phyloP scores from a whole-genome alignment of 108 stramenopile species.

The Schizochytrium sp. region DNA sequence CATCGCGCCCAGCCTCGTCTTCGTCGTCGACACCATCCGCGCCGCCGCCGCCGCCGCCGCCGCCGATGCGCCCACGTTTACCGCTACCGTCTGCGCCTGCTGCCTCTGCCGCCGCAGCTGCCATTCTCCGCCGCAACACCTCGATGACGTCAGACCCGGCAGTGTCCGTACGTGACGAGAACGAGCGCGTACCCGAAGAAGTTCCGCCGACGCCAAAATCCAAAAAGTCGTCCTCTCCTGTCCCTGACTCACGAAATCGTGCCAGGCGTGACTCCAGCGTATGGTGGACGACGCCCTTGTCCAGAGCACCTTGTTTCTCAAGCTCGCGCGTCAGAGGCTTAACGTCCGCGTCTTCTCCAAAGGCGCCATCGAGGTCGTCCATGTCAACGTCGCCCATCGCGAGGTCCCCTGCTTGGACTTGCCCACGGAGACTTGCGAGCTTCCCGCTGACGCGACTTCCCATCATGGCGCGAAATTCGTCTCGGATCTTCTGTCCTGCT shows the following conservation, averaged over 20 bases:
- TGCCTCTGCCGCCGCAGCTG: neutral
- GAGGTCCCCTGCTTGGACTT: neutral
- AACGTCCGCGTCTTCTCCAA: neutral
- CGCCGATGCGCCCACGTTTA: neutral
- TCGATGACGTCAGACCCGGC: neutral
- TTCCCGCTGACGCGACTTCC: neutral
- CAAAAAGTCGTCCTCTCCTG: neutral
- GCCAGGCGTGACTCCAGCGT: neutral
- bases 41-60: neutral
- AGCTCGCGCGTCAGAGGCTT: neutral
- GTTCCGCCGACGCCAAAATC: neutral
- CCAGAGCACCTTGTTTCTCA: neutral
- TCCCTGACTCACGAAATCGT: neutral
- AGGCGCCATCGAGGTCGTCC: neutral
- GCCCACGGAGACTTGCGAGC: neutral
- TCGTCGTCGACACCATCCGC: neutral
- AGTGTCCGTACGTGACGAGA: neutral
- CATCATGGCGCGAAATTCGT: slow-evolving; percentile 1
- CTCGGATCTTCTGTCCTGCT: neutral
- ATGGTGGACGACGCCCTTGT: neutral
- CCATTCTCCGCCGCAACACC: neutral
- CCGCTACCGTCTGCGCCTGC: neutral
- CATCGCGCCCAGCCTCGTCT: neutral
- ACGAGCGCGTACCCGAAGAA: neutral
- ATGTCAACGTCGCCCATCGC: neutral